Conservation (phyloP, 805 yeast species). For the Kodamaea laetipori region DNA sequence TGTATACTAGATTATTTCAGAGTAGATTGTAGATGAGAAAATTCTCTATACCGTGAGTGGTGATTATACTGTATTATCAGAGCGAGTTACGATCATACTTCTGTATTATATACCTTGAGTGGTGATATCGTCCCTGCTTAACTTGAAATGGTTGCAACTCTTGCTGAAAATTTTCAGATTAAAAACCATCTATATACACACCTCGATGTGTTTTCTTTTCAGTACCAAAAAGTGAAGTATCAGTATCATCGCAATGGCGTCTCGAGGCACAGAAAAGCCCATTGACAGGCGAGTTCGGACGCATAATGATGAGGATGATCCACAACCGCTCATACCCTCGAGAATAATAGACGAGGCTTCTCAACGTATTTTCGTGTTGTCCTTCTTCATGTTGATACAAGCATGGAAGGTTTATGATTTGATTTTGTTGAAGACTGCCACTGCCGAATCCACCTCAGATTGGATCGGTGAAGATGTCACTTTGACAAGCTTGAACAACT, state of each 20-base stretch:
- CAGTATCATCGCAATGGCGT: background rate
- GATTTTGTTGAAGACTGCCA: constrained; percentile 53
- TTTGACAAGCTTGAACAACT: constrained; percentile 47
- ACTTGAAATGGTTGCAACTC: constrained; percentile 2
- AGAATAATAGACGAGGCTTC: constrained; percentile 68
- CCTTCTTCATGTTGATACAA: constrained; percentile 73
- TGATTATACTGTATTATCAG: too few species aligned
- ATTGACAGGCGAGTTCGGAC: constrained; percentile 1
- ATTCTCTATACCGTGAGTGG: too few species aligned
- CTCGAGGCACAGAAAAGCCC: background rate
- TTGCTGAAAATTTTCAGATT: background rate
- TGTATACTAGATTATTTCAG: background rate
- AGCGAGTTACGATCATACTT: too few species aligned
- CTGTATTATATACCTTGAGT: too few species aligned
- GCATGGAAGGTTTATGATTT: constrained; percentile 82
- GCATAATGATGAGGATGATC: constrained; percentile 9
- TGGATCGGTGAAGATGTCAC: constrained; percentile 28
- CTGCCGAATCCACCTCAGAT: constrained; percentile 13
- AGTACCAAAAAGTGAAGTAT: background rate
- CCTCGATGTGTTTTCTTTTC: constrained; percentile 6
- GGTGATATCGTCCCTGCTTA: too few species aligned
- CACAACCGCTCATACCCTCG: constrained; percentile 55
- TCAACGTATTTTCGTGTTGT: constrained; percentile 69
- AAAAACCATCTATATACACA: constrained; percentile 1
- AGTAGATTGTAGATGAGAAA: too few species aligned